phyloP scores from a whole-genome alignment of 345 rosid species.

The Sapria himalayana region DNA sequence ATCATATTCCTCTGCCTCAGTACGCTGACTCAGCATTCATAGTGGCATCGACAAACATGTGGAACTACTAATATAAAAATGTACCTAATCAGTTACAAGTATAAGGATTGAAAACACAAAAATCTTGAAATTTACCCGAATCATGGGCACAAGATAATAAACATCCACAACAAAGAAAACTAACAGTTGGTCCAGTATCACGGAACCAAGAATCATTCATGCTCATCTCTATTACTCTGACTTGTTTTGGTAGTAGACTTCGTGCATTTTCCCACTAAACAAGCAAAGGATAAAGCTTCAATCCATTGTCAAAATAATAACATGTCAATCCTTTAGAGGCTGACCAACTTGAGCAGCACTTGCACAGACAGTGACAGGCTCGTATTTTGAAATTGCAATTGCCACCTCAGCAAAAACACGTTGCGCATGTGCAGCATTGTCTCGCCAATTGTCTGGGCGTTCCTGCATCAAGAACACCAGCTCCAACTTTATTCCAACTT shows the following conservation, averaged over 20 bases:
- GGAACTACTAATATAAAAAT: too few relatives aligned
- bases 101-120: too few relatives aligned
- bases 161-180: slow-evolving; percentile 9
- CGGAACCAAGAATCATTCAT: slow-evolving; percentile 97
- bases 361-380: slow-evolving; percentile 81
- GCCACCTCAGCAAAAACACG: slow-evolving; percentile 42
- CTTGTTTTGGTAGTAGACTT: slow-evolving; percentile 38
- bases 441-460: slow-evolving; percentile 83
- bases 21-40: too few relatives aligned
- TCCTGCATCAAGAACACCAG: too few relatives aligned
- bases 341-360: slow-evolving; percentile 51
- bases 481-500: too few relatives aligned
- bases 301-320: too few relatives aligned
- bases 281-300: slow-evolving; percentile 3
- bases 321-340: slow-evolving; percentile 2
- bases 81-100: too few relatives aligned
- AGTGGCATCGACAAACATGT: too few relatives aligned
- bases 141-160: too few relatives aligned
- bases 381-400: slow-evolving; percentile 54
- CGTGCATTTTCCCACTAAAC: slow-evolving; percentile 73
- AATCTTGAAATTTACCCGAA: too few relatives aligned
- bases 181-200: slow-evolving; percentile 87
- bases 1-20: too few relatives aligned
- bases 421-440: slow-evolving; percentile 42
- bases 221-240: slow-evolving; percentile 80